These are phyloP conservation scores for Hypocrella siamensis DNA, from an alignment of 2,329 filamentous ascomycete genomes.

Conservation along the genomic window DNA sequence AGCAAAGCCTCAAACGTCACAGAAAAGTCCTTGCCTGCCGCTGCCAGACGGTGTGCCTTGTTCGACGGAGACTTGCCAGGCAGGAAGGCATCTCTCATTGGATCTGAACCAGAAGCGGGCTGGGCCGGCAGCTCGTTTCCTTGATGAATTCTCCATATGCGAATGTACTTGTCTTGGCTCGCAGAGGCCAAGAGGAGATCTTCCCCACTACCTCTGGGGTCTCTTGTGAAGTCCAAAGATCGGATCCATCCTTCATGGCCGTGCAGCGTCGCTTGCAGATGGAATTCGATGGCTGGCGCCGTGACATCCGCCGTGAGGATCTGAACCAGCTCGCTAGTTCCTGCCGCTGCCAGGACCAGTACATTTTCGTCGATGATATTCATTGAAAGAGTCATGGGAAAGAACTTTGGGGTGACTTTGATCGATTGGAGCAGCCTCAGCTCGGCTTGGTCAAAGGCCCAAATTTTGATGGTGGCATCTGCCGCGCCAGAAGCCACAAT, in stretches of 20 bases:
- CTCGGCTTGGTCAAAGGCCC: constrained; percentile 42
- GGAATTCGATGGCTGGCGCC: constrained; percentile 34
- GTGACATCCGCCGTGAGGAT: constrained; percentile 47
- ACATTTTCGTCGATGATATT: constrained; percentile 37
- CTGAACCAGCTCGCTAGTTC: constrained; percentile 71
- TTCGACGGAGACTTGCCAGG: constrained; percentile 68
- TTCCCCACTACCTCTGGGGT: constrained; percentile 38
- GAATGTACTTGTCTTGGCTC: constrained; percentile 94
- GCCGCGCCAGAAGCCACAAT: constrained; percentile 66
- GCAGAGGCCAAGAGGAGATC: constrained; percentile 81
- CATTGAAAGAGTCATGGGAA: constrained; percentile 65
- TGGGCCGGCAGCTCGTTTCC: constrained; percentile 48
- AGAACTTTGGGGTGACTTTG: constrained; percentile 58
- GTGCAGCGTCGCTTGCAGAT: constrained; percentile 57
- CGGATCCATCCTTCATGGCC: constrained; percentile 95
- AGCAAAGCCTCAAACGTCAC: constrained; percentile 88
- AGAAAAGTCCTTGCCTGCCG: constrained; percentile 48
- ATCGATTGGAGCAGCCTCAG: constrained; percentile 53
- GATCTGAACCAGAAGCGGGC: constrained; percentile 37
- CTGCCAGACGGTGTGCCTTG: constrained; percentile 66
- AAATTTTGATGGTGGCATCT: constrained; percentile 58
- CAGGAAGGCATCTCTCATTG: constrained; percentile 39
- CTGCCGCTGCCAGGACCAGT: constrained; percentile 65
- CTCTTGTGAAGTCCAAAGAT: constrained; percentile 60
- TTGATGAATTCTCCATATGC: constrained; percentile 73